Conservation (phyloP, 768 basidiomycete genomes). For the Polyporus arcularius region DNA sequence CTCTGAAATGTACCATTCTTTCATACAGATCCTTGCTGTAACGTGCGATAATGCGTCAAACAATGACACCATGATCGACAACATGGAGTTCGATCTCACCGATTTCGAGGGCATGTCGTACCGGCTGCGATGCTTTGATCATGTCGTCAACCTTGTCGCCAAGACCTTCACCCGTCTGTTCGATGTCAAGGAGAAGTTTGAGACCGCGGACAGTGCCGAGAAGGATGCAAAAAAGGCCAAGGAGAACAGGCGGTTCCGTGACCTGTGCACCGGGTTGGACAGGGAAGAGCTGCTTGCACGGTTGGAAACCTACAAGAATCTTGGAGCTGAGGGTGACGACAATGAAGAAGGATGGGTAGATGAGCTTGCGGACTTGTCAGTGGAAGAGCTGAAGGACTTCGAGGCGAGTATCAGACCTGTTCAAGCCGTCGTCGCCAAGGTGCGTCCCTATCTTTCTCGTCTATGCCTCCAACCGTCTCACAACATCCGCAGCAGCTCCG, state of each 20-base stretch:
- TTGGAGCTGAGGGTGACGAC: too few species aligned
- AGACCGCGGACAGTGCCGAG: background rate
- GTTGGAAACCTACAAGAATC: too few species aligned
- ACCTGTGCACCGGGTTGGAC: too few species aligned
- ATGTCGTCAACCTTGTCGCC: slow-evolving; percentile 21
- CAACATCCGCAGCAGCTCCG: background rate
- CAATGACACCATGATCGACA: slow-evolving; percentile 5
- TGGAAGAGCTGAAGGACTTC: background rate
- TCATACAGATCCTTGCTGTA: background rate
- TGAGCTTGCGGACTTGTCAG: background rate
- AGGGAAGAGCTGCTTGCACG: too few species aligned
- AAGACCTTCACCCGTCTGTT: slow-evolving; percentile 2
- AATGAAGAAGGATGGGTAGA: background rate
- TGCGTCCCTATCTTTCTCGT: background rate
- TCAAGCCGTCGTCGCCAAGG: background rate
- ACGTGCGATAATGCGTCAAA: background rate
- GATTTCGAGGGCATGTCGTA: slow-evolving; percentile 8
- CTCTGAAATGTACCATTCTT: background rate
- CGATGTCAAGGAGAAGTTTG: background rate
- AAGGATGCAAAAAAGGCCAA: too few species aligned
- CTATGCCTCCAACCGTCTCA: background rate
- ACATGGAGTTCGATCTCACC: background rate
- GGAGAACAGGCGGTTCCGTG: too few species aligned
- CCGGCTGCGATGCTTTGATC: slow-evolving; percentile 19
- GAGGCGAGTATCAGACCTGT: background rate